phyloP scores from a whole-genome alignment of 2,329 filamentous ascomycete genomes.

The Grosmannia clavigera region DNA sequence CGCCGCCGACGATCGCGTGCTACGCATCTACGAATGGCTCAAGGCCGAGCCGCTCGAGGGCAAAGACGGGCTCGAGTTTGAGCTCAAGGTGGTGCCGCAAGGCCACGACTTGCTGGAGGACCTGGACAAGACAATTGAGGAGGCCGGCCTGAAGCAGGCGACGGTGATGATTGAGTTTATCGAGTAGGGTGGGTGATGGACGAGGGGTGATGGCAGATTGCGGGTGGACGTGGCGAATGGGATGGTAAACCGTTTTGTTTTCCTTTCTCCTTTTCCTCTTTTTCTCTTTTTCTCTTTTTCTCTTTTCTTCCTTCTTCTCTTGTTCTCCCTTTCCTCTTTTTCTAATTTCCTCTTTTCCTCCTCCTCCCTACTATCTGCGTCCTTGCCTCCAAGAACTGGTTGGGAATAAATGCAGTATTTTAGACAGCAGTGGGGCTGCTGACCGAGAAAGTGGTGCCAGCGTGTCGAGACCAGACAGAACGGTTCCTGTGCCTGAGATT shows the following conservation, averaged over 20 bases:
- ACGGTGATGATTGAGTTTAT: constrained; percentile 92
- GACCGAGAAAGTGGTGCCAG: too few relatives aligned
- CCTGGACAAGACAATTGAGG: constrained; percentile 62
- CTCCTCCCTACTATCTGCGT: too few relatives aligned
- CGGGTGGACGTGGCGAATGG: too few relatives aligned
- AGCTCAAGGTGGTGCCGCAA: constrained; percentile 67
- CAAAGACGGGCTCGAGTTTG: constrained; percentile 67
- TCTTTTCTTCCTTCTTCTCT: neutral
- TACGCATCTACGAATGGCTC: constrained; percentile 88
- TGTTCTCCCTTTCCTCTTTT: too few relatives aligned
- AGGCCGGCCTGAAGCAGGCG: constrained; percentile 78
- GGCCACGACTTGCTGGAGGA: constrained; percentile 72
- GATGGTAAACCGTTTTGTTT: neutral
- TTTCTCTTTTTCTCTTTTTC: too few relatives aligned
- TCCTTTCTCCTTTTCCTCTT: neutral
- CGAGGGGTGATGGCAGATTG: too few relatives aligned
- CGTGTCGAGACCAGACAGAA: too few relatives aligned
- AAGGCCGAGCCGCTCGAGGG: constrained; percentile 78
- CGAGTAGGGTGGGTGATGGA: constrained; percentile 26
- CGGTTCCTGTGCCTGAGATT: too few relatives aligned
- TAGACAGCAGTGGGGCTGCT: too few relatives aligned
- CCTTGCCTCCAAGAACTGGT: too few relatives aligned
- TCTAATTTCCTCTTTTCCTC: too few relatives aligned
- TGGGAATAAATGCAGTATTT: too few relatives aligned
- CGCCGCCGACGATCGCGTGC: constrained; percentile 59